A percentile compares a stretch with the other conserved stretches of the same genome.
These are phyloP conservation scores for Botrytis medusae DNA, from an alignment of 2,329 filamentous ascomycete species.

Conservation along the genomic window DNA sequence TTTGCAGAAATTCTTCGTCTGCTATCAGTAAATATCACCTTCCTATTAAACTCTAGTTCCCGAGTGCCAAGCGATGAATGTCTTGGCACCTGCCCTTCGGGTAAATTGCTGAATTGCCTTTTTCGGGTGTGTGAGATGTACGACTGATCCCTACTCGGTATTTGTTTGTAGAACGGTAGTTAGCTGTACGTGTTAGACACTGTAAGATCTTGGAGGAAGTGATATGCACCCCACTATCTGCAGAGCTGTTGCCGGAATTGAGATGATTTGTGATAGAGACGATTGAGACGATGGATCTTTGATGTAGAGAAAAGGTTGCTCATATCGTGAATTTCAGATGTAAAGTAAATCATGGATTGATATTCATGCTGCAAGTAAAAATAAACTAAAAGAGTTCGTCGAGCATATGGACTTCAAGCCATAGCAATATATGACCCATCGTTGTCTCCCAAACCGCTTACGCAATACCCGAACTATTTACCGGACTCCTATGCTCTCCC, in stretches of 20 bases:
- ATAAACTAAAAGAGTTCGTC: neutral
- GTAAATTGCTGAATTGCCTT: neutral
- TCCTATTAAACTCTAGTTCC: conserved; percentile 4
- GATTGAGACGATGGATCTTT: neutral
- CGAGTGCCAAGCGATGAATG: neutral
- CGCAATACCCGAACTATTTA: neutral
- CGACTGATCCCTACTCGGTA: neutral
- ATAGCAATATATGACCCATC: neutral
- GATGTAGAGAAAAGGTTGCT: neutral
- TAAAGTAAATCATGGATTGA: neutral
- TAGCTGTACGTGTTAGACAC: neutral
- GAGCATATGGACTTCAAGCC: neutral
- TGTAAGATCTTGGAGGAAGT: neutral
- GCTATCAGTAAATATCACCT: neutral
- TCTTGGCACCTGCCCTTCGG: conserved; percentile 4
- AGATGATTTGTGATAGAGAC: neutral
- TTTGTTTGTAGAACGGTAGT: neutral
- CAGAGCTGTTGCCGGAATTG: neutral
- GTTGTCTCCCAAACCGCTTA: neutral
- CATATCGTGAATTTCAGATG: neutral
- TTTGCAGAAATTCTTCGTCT: neutral
- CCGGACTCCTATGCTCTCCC: conserved; percentile 6
- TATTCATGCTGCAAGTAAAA: neutral
- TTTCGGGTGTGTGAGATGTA: neutral
- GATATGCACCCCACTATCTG: neutral